phyloP scores from a whole-genome alignment of 169 alveolate genomes.

The Amoebophrya sp. region DNA sequence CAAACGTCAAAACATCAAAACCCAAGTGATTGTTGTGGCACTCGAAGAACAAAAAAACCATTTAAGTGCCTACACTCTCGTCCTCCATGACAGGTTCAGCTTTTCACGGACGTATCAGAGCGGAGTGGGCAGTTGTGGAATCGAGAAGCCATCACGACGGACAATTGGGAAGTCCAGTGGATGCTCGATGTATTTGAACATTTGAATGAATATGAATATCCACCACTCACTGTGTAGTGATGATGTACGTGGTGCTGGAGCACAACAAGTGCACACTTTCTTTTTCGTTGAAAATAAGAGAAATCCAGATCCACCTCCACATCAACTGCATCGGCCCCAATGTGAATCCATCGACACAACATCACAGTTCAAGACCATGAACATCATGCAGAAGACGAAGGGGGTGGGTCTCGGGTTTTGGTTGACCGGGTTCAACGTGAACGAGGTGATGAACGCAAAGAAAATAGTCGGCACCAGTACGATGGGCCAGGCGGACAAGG shows the following conservation, averaged over 20 bases:
- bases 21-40: too few species aligned
- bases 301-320: neutral
- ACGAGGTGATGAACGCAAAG: neutral
- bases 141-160: neutral
- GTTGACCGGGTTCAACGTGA: neutral
- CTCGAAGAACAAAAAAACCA: too few species aligned
- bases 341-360: too few species aligned
- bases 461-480: too few species aligned
- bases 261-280: too few species aligned
- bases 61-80: too few species aligned
- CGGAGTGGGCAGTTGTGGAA: neutral
- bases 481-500: neutral
- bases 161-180: neutral
- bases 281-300: neutral
- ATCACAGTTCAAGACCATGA: neutral
- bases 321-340: too few species aligned
- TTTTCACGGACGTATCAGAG: neutral
- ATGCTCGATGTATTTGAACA: neutral
- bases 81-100: too few species aligned
- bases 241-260: too few species aligned
- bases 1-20: too few species aligned
- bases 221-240: too few species aligned
- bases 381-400: neutral
- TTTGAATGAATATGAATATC: neutral
- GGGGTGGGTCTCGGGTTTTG: neutral